phyloP scores from a whole-genome alignment of 2,329 filamentous ascomycete genomes.

The Fusarium humuli region DNA sequence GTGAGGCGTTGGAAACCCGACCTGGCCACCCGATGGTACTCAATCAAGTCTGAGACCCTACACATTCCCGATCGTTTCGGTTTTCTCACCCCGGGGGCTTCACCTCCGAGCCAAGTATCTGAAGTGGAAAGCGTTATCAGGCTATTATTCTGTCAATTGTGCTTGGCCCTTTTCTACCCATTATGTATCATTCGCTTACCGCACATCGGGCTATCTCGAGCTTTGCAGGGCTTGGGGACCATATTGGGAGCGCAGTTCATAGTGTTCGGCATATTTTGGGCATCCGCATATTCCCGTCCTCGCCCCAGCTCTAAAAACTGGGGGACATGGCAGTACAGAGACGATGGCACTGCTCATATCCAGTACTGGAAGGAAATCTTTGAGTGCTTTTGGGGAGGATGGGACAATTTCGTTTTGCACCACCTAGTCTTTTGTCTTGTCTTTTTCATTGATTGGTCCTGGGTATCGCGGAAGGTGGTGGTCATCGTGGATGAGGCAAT shows the following conservation, averaged over 20 bases:
- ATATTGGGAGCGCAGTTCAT: background rate
- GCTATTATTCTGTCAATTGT: background rate
- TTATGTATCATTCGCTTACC: background rate
- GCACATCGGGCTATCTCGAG: background rate
- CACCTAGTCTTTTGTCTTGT: background rate
- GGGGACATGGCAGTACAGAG: background rate
- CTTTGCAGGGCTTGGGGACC: background rate
- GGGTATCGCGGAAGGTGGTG: background rate
- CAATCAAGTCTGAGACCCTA: background rate
- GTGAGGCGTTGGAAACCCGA: background rate
- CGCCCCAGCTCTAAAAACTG: background rate
- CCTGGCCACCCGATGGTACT: background rate
- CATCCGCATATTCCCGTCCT: background rate
- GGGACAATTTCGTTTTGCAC: background rate
- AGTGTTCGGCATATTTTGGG: background rate
- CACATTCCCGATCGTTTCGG: background rate
- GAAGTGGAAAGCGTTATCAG: background rate
- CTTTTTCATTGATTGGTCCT: background rate
- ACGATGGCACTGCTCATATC: background rate
- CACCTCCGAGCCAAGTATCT: background rate
- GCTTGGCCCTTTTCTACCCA: background rate
- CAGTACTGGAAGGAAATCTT: background rate
- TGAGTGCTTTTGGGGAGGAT: background rate
- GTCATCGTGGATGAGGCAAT: background rate
- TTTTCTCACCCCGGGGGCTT: fast-evolving